Base-by-base conservation (phyloP, 495 filamentous ascomycete genomes). In the Daldinia decipiens region DNA sequence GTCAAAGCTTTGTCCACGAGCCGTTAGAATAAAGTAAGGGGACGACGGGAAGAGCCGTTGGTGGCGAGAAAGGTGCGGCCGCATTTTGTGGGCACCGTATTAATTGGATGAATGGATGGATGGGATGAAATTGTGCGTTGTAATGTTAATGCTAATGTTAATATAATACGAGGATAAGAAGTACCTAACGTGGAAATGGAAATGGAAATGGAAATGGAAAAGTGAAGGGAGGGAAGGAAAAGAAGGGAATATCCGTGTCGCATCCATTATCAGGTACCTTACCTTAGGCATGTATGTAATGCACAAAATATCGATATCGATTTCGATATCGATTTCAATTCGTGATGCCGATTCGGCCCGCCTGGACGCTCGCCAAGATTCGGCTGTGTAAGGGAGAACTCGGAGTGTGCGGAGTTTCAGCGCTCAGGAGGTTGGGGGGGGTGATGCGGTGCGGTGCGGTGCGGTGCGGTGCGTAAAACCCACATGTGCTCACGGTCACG, bases 111-210 rank as follows among this genome's bases (percentile, higher is more conserved):
- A 17, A 45, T 9, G 17, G 17, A 19, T 43, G n/a, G 40, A 6
- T 45, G 6, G 7, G n/a, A 45, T 45, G 32, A 34, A 45, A 45
- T 9, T 9, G 19, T 45, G 9, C 38, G 4, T n/a, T n/a, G n/a
- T 39, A 45, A 45, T 15, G 13, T 27, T 27, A 27, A 24, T 24
- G 21, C 2, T 45, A 17, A 45, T 45, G 7, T 27, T 27, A 27
- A 27, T 27, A 9, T 21, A 19, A 45, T 45, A 45, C 40, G 40
- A 45, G 40, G 40, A 45, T 45, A 45, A 45, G 40, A 45, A 45
- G 6, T 19, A 45, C 32, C 8, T 34, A 34, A 32, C 9, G 11
- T 34, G 32, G 9, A 32, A 32, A 32, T 24, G n/a, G n/a, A n/a
- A n/a, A n/a, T n/a, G n/a, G n/a, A n/a, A n/a, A n/a, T n/a, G n/a